phyloP scores from a whole-genome alignment of 2,329 filamentous ascomycete species.

The Colletotrichum scovillei region DNA sequence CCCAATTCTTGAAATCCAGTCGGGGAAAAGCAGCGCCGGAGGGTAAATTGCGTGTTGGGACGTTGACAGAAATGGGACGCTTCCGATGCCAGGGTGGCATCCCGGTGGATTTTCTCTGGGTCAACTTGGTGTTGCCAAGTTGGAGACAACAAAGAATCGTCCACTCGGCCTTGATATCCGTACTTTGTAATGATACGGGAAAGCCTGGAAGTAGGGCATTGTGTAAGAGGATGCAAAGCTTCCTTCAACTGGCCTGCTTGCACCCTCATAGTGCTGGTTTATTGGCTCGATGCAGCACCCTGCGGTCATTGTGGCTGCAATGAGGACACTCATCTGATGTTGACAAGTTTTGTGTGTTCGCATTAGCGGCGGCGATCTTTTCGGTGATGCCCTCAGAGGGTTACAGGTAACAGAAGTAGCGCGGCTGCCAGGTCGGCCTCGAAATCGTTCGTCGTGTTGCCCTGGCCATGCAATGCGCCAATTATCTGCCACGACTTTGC shows the following conservation, averaged over 20 bases:
- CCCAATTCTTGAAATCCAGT: conserved; percentile 17
- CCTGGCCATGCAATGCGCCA: background rate
- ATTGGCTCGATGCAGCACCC: background rate
- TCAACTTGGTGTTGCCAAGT: background rate
- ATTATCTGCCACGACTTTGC: background rate
- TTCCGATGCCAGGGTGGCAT: conserved; percentile 17
- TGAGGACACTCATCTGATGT: conserved; percentile 22
- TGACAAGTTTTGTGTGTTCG: conserved; percentile 11
- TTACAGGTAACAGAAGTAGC: background rate
- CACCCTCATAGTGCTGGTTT: background rate
- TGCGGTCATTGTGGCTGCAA: conserved; percentile 1
- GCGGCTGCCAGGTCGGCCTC: background rate
- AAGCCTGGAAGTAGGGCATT: background rate
- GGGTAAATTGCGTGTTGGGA: conserved; percentile 18
- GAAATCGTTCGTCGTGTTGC: background rate
- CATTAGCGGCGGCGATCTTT: conserved; percentile 22
- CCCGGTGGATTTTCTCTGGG: conserved; percentile 10
- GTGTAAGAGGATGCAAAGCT: background rate
- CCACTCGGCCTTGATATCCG: background rate
- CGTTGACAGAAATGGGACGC: conserved; percentile 2
- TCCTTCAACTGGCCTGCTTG: background rate
- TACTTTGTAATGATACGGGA: too few species aligned
- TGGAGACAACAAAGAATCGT: background rate
- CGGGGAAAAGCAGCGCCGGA: conserved; percentile 16
- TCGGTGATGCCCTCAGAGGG: background rate